Evolutionary conservation across 2,329 filamentous ascomycete genomes (phyloP).

Genomic region (Didymellaceae sp.): DNA sequence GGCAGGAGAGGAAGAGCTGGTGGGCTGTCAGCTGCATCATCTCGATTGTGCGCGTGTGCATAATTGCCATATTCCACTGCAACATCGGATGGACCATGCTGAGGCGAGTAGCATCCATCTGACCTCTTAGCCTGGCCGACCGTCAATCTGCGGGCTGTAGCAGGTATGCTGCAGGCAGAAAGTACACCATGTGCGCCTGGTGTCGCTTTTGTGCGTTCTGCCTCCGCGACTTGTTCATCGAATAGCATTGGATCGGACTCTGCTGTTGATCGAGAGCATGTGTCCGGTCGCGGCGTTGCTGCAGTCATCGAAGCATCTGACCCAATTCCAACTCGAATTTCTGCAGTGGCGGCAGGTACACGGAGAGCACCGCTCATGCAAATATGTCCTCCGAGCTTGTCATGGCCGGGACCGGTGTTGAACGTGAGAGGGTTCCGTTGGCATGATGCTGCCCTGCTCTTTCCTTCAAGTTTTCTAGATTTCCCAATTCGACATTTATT

Average conservation of each 20-base stretch:
- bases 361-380: slow-evolving; percentile 23
- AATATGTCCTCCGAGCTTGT: slow-evolving; percentile 7
- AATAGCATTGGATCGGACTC: slow-evolving; percentile 49
- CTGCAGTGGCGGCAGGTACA: slow-evolving; percentile 19
- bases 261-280: slow-evolving; percentile 23
- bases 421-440: background rate
- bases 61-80: background rate
- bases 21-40: background rate
- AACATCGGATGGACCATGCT: slow-evolving; percentile 6
- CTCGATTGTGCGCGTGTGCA: background rate
- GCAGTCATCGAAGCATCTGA: slow-evolving; percentile 42
- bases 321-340: slow-evolving; percentile 47
- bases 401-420: background rate
- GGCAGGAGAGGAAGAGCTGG: slow-evolving; percentile 1
- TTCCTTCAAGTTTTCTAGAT: slow-evolving; percentile 34
- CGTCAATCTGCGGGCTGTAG: background rate
- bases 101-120: slow-evolving; percentile 5
- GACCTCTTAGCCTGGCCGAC: background rate
- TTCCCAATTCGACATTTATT: slow-evolving; percentile 44
- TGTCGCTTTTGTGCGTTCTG: slow-evolving; percentile 7
- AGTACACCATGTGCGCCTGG: background rate
- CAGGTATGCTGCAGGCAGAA: background rate
- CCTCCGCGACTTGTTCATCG: slow-evolving; percentile 32
- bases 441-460: slow-evolving; percentile 4
- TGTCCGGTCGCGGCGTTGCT: slow-evolving; percentile 21